Percentiles rank a stretch among this genome's conserved stretches.
Conservation (phyloP, 1,139 yeast species). For the Zygosaccharomyces pseudobailii region DNA sequence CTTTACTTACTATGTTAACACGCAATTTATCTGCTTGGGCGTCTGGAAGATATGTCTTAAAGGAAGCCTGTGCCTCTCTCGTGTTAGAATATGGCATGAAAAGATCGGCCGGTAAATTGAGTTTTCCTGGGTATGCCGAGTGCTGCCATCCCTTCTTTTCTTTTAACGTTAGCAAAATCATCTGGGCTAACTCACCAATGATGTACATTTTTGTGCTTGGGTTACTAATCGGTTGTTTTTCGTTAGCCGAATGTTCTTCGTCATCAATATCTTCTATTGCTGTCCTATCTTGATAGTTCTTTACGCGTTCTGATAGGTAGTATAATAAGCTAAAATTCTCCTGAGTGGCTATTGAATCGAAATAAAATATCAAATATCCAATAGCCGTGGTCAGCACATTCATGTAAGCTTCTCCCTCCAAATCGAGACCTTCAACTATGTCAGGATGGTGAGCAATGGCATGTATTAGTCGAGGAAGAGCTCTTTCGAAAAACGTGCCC, state of each 20-base stretch:
- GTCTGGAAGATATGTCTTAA: constrained; percentile 26
- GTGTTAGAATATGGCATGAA: constrained; percentile 49
- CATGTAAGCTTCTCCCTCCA: constrained; percentile 28
- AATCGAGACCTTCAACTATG: constrained; percentile 44
- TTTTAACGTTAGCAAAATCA: constrained; percentile 55
- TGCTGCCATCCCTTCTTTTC: constrained; percentile 62
- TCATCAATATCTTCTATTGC: constrained; percentile 36
- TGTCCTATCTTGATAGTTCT: constrained; percentile 65
- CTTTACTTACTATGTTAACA: constrained; percentile 27
- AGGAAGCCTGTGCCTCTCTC: constrained; percentile 35
- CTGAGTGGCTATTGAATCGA: constrained; percentile 56
- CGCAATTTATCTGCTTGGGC: constrained; percentile 19
- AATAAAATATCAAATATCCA: constrained; percentile 55
- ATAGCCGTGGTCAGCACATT: constrained; percentile 49
- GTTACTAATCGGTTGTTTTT: constrained; percentile 6
- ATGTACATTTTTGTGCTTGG: constrained; percentile 44
- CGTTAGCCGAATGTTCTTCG: constrained; percentile 22
- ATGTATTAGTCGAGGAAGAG: constrained; percentile 64
- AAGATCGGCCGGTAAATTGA: constrained; percentile 61
- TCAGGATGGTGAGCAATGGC: constrained; percentile 73
- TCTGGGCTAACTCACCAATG: constrained; percentile 69
- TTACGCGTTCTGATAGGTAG: constrained; percentile 73
- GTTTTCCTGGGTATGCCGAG: constrained; percentile 77
- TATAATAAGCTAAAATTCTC: constrained; percentile 70
- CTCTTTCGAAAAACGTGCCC: constrained; percentile 54